phyloP scores from a whole-genome alignment of 2,329 filamentous ascomycete genomes.

The Phialemoniopsis sp. region DNA sequence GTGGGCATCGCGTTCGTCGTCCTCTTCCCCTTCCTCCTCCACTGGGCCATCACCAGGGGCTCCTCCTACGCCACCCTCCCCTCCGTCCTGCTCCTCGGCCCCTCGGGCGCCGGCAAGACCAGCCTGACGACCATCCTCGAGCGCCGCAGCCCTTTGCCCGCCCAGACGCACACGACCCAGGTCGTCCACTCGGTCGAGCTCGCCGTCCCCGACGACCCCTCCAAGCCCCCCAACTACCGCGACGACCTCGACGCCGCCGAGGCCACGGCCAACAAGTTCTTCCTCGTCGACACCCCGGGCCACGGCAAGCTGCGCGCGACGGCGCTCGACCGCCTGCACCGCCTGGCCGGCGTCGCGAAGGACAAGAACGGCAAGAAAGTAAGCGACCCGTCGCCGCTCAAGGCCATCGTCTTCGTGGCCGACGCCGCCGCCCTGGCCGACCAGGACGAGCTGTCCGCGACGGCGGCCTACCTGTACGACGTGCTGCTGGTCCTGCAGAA shows the following conservation, averaged over 20 bases:
- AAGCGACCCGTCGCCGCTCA: conserved; percentile 42
- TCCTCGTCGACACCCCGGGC: conserved; percentile 85
- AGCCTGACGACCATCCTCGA: conserved; percentile 73
- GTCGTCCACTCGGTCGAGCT: conserved; percentile 47
- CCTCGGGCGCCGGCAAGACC: conserved; percentile 83
- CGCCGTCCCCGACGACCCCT: conserved; percentile 42
- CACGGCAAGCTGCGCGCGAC: conserved; percentile 87
- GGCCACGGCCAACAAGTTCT: conserved; percentile 62
- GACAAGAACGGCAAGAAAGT: conserved; percentile 10
- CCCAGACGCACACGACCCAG: conserved; percentile 53
- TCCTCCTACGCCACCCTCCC: conserved; percentile 65
- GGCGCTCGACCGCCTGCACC: conserved; percentile 49
- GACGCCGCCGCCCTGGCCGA: conserved; percentile 70
- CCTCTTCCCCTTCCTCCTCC: conserved; percentile 71
- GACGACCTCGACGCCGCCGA: conserved; percentile 51
- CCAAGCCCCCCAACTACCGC: conserved; percentile 32
- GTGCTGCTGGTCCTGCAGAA: conserved; percentile 80
- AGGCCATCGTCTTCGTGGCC: conserved; percentile 81
- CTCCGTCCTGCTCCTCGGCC: conserved; percentile 76
- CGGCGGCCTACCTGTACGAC: conserved; percentile 85
- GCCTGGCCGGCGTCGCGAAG: conserved; percentile 7
- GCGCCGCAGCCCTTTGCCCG: conserved; percentile 39
- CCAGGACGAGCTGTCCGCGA: conserved; percentile 60
- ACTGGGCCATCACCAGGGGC: conserved; percentile 67
- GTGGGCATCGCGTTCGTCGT: conserved; percentile 69